phyloP scores from a whole-genome alignment of 2,329 filamentous ascomycete species.

The Chrysosporium keratinophilum region DNA sequence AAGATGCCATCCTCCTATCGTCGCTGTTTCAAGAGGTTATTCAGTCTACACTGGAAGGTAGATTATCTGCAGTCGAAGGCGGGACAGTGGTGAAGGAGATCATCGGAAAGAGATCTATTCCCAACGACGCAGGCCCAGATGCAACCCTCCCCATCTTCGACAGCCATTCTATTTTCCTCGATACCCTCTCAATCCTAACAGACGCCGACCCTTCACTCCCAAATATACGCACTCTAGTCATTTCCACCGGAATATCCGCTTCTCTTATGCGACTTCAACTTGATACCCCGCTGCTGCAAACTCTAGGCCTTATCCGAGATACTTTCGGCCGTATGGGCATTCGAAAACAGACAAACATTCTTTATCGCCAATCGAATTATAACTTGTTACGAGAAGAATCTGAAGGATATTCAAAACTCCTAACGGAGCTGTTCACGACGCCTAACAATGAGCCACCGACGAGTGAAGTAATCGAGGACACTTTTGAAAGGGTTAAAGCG shows the following conservation, averaged over 20 bases:
- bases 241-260: slow-evolving; percentile 61
- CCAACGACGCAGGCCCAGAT: slow-evolving; percentile 39
- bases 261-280: slow-evolving; percentile 67
- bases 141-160: slow-evolving; percentile 47
- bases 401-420: slow-evolving; percentile 91
- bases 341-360: slow-evolving; percentile 78
- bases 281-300: slow-evolving; percentile 65
- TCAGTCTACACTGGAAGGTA: slow-evolving; percentile 59
- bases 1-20: slow-evolving; percentile 59
- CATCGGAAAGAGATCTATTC: slow-evolving; percentile 46
- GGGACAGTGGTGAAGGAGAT: slow-evolving; percentile 66
- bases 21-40: slow-evolving; percentile 77
- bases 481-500: slow-evolving; percentile 84
- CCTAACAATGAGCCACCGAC: slow-evolving; percentile 64
- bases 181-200: slow-evolving; percentile 68
- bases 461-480: slow-evolving; percentile 66
- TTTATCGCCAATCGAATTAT: slow-evolving; percentile 95
- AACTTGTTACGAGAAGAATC: slow-evolving; percentile 91
- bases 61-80: slow-evolving; percentile 57
- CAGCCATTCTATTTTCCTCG: slow-evolving; percentile 63
- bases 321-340: slow-evolving; percentile 76
- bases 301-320: slow-evolving; percentile 69
- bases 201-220: slow-evolving; percentile 55
- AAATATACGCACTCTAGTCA: slow-evolving; percentile 56
- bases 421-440: slow-evolving; percentile 90